Evolutionary conservation across 768 basidiomycete species (phyloP).

Genomic region (Collybia sordida): DNA sequence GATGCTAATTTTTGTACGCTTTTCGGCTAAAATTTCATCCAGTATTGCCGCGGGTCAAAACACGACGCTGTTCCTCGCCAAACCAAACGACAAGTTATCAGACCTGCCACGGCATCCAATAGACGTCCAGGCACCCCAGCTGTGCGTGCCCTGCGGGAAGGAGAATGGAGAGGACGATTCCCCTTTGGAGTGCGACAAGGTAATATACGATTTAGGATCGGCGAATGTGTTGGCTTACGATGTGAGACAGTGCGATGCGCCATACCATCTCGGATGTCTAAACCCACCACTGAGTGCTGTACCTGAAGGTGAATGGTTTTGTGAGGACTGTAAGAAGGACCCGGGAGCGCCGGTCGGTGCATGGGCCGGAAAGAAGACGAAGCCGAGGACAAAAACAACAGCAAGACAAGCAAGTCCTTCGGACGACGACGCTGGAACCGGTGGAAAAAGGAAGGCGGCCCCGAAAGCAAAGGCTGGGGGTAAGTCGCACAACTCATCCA

Average conservation of each 20-base stretch:
- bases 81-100: conserved; percentile 69
- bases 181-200: conserved; percentile 91
- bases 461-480: conserved; percentile 33
- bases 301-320: conserved; percentile 94
- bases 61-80: conserved; percentile 80
- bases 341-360: conserved; percentile 54
- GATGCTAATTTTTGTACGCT: neutral
- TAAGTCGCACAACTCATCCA: conserved; percentile 17
- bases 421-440: conserved; percentile 19
- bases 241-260: conserved; percentile 75
- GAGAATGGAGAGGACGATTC: conserved; percentile 73
- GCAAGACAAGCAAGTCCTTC: conserved; percentile 16
- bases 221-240: neutral
- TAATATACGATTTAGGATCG: conserved; percentile 19
- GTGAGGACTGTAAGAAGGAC: conserved; percentile 64
- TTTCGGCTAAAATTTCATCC: neutral
- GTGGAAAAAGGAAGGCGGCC: conserved; percentile 46
- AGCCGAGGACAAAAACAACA: conserved; percentile 22
- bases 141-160: conserved; percentile 70
- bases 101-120: conserved; percentile 81
- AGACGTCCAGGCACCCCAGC: conserved; percentile 63
- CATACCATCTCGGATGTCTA: conserved; percentile 84
- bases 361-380: conserved; percentile 10
- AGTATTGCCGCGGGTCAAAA: conserved; percentile 87
- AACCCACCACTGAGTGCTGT: conserved; percentile 71